Evolutionary conservation across 1,284 basidiomycete genomes (phyloP).

Genomic region (Boletus nobilissimus): DNA sequence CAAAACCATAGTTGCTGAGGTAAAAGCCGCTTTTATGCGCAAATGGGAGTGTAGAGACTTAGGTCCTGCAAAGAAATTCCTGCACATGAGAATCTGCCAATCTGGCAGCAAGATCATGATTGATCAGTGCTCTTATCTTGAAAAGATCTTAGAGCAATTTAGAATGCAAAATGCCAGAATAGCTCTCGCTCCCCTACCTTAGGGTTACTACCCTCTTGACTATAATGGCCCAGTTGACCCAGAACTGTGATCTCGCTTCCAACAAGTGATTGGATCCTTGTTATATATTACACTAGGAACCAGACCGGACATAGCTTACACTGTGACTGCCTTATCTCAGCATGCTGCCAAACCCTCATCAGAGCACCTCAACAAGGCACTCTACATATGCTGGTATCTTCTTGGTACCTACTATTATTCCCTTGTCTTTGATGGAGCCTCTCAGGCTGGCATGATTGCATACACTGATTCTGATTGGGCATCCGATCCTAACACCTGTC

Average conservation of each 20-base stretch:
- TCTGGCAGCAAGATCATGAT: neutral
- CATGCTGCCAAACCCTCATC: no score
- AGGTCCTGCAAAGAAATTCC: neutral
- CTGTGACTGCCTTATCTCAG: no score
- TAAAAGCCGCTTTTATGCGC: neutral
- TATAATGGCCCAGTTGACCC: neutral
- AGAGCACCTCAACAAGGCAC: no score
- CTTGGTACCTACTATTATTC: no score
- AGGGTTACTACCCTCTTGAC: neutral
- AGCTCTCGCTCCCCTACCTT: neutral
- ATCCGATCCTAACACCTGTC: no score
- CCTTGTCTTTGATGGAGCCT: no score
- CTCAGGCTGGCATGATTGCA: no score
- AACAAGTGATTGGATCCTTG: no score
- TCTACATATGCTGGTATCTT: no score
- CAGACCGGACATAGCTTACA: no score
- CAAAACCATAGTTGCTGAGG: neutral
- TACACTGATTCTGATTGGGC: no score
- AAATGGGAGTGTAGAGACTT: neutral
- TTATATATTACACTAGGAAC: no score
- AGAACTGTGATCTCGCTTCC: neutral
- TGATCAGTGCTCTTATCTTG: conserved; percentile 1
- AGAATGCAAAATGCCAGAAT: neutral
- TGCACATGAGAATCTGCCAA: neutral
- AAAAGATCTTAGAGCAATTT: neutral